A percentile compares a stretch with the other conserved stretches of the same genome.
These are phyloP conservation scores for Dianthus caryophyllus DNA, from an alignment of 148 eudicot species.

Conservation along the genomic window DNA sequence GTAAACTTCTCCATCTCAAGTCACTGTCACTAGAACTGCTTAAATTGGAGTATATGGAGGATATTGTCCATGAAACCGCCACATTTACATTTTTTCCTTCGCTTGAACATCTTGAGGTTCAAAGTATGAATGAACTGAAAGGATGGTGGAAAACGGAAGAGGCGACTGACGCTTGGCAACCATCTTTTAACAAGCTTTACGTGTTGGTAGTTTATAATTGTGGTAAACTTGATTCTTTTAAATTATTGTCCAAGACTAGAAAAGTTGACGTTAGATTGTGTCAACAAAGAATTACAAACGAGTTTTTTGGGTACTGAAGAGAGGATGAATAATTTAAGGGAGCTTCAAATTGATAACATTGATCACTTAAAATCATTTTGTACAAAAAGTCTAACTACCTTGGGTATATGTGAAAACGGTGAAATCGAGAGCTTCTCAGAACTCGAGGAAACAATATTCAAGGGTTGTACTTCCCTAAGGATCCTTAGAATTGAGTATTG, in stretches of 20 bases:
- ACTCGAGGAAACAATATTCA: not conserved
- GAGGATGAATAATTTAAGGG: slow-evolving; percentile 6
- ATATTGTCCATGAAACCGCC: not conserved
- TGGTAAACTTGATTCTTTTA: not conserved
- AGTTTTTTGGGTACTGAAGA: too few species aligned
- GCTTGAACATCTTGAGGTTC: not conserved
- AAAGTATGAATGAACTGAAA: not conserved
- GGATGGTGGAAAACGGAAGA: not conserved
- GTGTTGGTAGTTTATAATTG: not conserved
- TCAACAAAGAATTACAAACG: not conserved
- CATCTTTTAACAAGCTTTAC: not conserved
- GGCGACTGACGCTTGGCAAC: too few species aligned
- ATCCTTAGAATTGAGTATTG: not conserved
- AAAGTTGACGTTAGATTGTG: not conserved
- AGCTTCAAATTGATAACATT: not conserved
- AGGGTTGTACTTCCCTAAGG: not conserved
- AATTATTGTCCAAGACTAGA: too few species aligned
- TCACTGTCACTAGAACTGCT: not conserved
- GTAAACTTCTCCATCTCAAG: too few species aligned
- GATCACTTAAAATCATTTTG: not conserved
- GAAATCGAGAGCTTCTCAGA: not conserved
- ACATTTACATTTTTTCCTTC: slow-evolving; percentile 13
- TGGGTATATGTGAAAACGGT: not conserved
- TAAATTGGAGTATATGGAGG: slow-evolving; percentile 11
- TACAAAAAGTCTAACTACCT: not conserved